Evolutionary conservation across 2,329 filamentous ascomycete species (phyloP), one percentile per base, ranked within the genome.

Genomic region (Rhynchosporium graminicola): DNA sequence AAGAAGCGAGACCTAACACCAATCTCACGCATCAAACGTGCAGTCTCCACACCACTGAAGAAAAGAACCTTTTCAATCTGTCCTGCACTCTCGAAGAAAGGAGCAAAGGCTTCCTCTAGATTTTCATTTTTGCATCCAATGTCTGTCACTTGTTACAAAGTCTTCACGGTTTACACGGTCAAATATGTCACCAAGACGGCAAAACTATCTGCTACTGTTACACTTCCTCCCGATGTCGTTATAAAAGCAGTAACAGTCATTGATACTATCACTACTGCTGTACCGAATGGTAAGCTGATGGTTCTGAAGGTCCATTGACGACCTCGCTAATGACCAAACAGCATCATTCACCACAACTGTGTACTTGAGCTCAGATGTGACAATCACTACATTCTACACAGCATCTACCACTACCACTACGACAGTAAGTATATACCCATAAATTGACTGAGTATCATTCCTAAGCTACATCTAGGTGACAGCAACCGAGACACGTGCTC

Each of bases 391-490:
- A 10, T 57, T 45, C 10, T 57, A 46, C 8, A 57, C 38, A 4
- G 42, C 54, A 46, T 57, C 54, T 29, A 57, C 42, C 26, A 57
- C 54, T 26, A 57, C 54, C 7, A 45, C 42, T 12, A 57, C 54
- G 1, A 54, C 50, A 12, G 50, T 54, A 46, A n/a, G 29, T 12
- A 5, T 26, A 31, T 15, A 10, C 7, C 12, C 10, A 9, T 46
- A 2, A 3, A 45, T 26, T 13, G 12, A 9, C 12, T 29, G 29
- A n/a, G 4, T 12, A 13, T 8, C 36, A 45, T 6, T 31, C 0
- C 54, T 56, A 46, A 57, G 8, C 26, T 9, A 1, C 13, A 2
- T 7, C 40, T 36, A 57, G 54, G 42, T 38, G 7, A 57, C 54
- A 0, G 54, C 40, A 47, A 57, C 54, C 15, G 54, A 57, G 26